These are phyloP conservation scores for Leptosphaerulina australis DNA, from an alignment of 2,329 filamentous ascomycete genomes.

Conservation along the genomic window DNA sequence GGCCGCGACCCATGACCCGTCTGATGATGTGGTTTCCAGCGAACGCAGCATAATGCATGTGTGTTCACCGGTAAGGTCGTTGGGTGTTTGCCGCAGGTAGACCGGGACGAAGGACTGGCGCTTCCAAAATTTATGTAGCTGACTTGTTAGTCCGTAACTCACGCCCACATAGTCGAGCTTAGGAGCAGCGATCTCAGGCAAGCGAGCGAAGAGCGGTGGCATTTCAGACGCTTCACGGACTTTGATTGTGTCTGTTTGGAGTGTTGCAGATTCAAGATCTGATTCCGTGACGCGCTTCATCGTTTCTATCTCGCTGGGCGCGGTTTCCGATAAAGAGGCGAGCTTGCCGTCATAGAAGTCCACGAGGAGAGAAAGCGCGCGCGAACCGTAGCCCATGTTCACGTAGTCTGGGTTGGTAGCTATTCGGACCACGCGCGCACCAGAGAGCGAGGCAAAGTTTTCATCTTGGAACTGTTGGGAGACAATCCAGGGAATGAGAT, in stretches of 20 bases:
- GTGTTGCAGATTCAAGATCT: conserved; percentile 75
- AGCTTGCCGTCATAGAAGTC: conserved; percentile 98
- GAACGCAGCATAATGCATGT: conserved; percentile 96
- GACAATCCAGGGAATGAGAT: conserved; percentile 96
- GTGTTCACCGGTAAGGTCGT: conserved; percentile 95
- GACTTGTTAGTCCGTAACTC: conserved; percentile 86
- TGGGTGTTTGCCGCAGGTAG: conserved; percentile 92
- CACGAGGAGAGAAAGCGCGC: conserved; percentile 81
- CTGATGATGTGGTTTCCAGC: conserved; percentile 58
- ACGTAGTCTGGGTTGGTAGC: conserved; percentile 95
- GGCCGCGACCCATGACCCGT: conserved; percentile 87
- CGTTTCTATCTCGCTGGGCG: conserved; percentile 59
- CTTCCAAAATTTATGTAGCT: conserved; percentile 97
- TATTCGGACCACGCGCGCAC: conserved; percentile 89
- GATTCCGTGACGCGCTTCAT: conserved; percentile 81
- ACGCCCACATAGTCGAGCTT: conserved; percentile 92
- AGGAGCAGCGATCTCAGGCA: conserved; percentile 81
- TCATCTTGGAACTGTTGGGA: conserved; percentile 98
- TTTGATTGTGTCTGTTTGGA: conserved; percentile 86
- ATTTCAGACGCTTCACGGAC: conserved; percentile 89
- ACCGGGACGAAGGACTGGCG: conserved; percentile 83
- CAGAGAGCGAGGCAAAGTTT: conserved; percentile 91
- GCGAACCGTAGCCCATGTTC: conserved; percentile 90
- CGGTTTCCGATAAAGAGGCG: conserved; percentile 77
- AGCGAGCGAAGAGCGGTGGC: conserved; percentile 88